A percentile compares a stretch with the other conserved stretches of the same genome.
phyloP scores from a whole-genome alignment of 768 basidiomycete species.

The Udeniomyces megalosporus region DNA sequence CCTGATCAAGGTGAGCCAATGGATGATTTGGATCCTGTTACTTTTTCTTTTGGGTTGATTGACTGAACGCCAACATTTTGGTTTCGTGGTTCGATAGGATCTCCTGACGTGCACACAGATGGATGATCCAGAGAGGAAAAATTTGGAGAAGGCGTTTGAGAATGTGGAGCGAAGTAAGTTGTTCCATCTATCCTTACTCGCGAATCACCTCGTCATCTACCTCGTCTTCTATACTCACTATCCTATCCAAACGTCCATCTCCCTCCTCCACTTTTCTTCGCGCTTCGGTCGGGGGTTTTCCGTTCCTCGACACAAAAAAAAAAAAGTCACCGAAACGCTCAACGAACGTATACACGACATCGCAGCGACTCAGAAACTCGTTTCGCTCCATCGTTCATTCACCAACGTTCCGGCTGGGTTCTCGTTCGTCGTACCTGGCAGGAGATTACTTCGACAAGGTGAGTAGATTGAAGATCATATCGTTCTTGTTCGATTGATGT shows the following conservation, averaged over 20 bases:
- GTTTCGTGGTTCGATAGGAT: slow-evolving; percentile 37
- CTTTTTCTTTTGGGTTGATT: not conserved
- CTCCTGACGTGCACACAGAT: slow-evolving; percentile 49
- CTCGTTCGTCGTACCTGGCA: slow-evolving; percentile 62
- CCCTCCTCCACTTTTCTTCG: too few relatives aligned
- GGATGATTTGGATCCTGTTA: too few relatives aligned
- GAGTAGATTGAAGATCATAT: not conserved
- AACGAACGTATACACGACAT: slow-evolving; percentile 66
- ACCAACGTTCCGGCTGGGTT: slow-evolving; percentile 46
- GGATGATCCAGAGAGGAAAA: slow-evolving; percentile 50
- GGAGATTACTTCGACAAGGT: slow-evolving; percentile 52
- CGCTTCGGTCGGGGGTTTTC: too few relatives aligned
- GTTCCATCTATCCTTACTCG: not conserved
- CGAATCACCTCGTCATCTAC: not conserved
- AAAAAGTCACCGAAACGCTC: slow-evolving; percentile 53
- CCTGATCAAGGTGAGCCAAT: slow-evolving; percentile 40
- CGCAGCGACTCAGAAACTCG: slow-evolving; percentile 53
- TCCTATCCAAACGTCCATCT: not conserved
- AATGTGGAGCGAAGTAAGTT: slow-evolving; percentile 61
- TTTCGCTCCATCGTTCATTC: slow-evolving; percentile 65
- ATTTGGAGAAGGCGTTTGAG: slow-evolving; percentile 43
- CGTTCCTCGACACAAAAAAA: not conserved
- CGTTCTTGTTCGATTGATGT: not conserved
- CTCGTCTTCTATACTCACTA: slow-evolving; percentile 6
- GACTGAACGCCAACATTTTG: too few relatives aligned